Percentiles rank a stretch among this genome's conserved stretches.
Evolutionary conservation across 2,329 filamentous ascomycete species (phyloP).

Genomic region (Macroventuria anomochaeta): DNA sequence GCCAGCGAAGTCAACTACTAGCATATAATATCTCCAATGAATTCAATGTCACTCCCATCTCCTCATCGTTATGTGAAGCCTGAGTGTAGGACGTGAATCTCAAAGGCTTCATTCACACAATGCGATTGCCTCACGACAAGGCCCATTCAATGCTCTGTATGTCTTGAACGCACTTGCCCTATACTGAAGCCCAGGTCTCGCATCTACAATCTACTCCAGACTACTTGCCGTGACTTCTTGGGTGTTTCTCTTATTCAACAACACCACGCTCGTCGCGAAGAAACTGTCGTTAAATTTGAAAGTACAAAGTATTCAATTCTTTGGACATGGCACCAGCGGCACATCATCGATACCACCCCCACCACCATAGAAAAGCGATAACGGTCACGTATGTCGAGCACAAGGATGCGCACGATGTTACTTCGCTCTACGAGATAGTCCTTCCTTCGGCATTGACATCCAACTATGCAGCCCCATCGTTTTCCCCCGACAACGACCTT

Average conservation of each 20-base stretch:
- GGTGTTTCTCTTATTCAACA: too few relatives aligned
- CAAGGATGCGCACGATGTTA: not conserved
- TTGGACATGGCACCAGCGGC: conserved; percentile 4
- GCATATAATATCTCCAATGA: conserved; percentile 1
- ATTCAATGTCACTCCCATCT: not conserved
- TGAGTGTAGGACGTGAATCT: too few relatives aligned
- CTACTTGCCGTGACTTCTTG: too few relatives aligned
- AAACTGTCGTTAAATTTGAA: too few relatives aligned
- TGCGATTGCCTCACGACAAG: not conserved
- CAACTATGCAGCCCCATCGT: too few relatives aligned
- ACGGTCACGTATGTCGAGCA: not conserved
- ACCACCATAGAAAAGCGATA: not conserved
- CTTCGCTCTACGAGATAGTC: not conserved
- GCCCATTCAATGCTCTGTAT: not conserved
- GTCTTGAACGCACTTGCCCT: not conserved
- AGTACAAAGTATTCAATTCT: too few relatives aligned
- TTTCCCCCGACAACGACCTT: too few relatives aligned
- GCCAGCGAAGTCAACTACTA: not conserved
- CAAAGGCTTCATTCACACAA: not conserved
- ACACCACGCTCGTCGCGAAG: too few relatives aligned
- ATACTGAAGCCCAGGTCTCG: not conserved
- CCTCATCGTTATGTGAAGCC: too few relatives aligned
- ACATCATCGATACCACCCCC: not conserved
- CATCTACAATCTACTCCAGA: too few relatives aligned
- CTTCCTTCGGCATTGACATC: not conserved